Percentiles rank a stretch among this genome's conserved stretches.
These are phyloP conservation scores for Irpex sp. DNA, from an alignment of 1,284 basidiomycete species.

Conservation along the genomic window DNA sequence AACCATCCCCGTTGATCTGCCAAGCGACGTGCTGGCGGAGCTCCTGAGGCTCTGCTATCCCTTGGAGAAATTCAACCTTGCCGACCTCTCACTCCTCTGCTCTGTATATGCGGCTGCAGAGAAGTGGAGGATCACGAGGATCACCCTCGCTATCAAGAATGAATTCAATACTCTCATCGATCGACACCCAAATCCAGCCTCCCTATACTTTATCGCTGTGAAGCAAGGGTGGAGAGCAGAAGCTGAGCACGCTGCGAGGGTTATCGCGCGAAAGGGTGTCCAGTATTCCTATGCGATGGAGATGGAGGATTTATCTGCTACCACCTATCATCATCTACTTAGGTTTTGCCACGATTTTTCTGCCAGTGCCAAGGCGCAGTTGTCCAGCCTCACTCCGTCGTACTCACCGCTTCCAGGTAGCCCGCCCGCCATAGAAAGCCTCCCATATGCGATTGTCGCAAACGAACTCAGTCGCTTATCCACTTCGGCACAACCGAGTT, in stretches of 20 bases:
- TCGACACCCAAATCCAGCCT: background rate
- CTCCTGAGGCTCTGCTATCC: constrained; percentile 7
- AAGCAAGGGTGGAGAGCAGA: background rate
- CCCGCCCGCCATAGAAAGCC: too few species aligned
- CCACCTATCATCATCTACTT: background rate
- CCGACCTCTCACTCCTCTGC: background rate
- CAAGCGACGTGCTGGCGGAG: background rate
- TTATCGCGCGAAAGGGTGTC: background rate
- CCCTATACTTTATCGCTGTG: background rate
- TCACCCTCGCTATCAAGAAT: background rate
- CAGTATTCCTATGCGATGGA: background rate
- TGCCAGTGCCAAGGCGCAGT: too few species aligned
- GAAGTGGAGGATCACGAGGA: background rate
- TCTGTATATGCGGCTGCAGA: background rate
- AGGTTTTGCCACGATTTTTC: background rate
- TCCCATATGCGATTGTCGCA: too few species aligned
- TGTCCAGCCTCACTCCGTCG: too few species aligned
- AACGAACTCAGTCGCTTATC: too few species aligned
- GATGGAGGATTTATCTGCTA: constrained; percentile 3
- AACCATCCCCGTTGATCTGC: background rate
- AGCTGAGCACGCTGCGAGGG: constrained; percentile 1
- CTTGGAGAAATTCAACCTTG: background rate
- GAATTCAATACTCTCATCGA: background rate
- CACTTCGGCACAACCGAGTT: too few species aligned
- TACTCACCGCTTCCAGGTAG: too few species aligned